Evolutionary conservation across 352 stramenopile genomes (phyloP).

Genomic region (Peronospora destructor): DNA sequence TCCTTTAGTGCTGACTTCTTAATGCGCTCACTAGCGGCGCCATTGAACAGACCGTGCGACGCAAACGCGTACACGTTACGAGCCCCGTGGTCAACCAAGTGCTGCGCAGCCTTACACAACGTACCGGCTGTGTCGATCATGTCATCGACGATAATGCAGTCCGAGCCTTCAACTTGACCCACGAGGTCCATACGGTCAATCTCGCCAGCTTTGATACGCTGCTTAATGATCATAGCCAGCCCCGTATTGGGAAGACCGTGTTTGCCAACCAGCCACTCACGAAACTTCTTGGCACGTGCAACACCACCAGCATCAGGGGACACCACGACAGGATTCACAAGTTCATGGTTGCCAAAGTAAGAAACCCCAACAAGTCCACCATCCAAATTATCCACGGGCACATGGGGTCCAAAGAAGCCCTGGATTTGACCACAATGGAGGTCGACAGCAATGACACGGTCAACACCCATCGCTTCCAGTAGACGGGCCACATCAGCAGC

Average conservation of each 20-base stretch:
- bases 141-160: conserved; percentile 99
- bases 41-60: conserved; percentile 97
- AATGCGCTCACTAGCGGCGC: conserved; percentile 86
- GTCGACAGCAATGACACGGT: conserved; percentile 84
- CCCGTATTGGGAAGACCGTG: conserved; percentile 95
- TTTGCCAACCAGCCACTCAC: conserved; percentile 96
- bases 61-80: conserved; percentile 98
- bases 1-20: conserved; percentile 88
- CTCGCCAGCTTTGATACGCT: conserved; percentile 95
- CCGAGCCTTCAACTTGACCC: conserved; percentile 96
- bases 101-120: conserved; percentile 96
- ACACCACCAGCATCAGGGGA: conserved; percentile 98
- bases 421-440: conserved; percentile 88
- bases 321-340: conserved; percentile 99
- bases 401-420: conserved; percentile 98
- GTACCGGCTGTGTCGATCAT: conserved; percentile 99
- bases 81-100: conserved; percentile 92
- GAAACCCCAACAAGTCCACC: conserved; percentile 91
- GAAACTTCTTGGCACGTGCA: conserved; percentile 99
- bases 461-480: conserved; percentile 83
- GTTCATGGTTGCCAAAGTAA: conserved; percentile 93
- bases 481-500: conserved; percentile 81
- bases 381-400: conserved; percentile 99
- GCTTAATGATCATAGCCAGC: conserved; percentile 99
- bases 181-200: conserved; percentile 99